Conservation (phyloP, 2,329 filamentous ascomycete genomes). For the Paraphaeosphaeria sporulosa region DNA sequence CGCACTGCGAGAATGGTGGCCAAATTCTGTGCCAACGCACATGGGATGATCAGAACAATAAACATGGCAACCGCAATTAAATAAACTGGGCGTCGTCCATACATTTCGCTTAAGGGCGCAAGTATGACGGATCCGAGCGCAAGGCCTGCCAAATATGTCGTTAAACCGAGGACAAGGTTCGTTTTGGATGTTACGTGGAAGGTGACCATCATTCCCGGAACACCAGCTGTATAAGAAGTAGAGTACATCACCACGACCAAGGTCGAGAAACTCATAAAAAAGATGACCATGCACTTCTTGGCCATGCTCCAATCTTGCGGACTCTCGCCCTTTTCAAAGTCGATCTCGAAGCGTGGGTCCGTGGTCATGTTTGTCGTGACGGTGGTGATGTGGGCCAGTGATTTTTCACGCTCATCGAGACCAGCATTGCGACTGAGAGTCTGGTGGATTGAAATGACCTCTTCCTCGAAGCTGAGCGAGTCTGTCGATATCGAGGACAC, state of each 20-base stretch:
- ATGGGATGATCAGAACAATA: conserved; percentile 73
- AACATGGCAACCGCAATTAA: conserved; percentile 70
- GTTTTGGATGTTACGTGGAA: conserved; percentile 67
- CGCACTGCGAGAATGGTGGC: conserved; percentile 73
- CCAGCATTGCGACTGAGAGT: conserved; percentile 46
- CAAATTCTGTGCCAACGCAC: conserved; percentile 72
- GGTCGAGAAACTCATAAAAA: conserved; percentile 65
- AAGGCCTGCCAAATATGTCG: conserved; percentile 78
- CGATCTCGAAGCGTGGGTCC: conserved; percentile 73
- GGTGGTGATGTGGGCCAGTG: conserved; percentile 32
- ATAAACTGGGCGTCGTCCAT: conserved; percentile 73
- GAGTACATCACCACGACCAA: conserved; percentile 65
- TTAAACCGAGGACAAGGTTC: conserved; percentile 76
- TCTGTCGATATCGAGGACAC: conserved; percentile 35
- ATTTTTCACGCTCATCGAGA: conserved; percentile 37
- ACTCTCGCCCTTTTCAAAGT: conserved; percentile 71
- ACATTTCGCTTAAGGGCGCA: conserved; percentile 77
- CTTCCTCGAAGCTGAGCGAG: conserved; percentile 29
- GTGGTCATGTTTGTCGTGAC: conserved; percentile 48
- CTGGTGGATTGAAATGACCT: conserved; percentile 39
- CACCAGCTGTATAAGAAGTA: conserved; percentile 78
- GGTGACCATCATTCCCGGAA: conserved; percentile 72
- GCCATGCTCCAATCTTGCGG: conserved; percentile 72
- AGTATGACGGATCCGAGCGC: conserved; percentile 75
- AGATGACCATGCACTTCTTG: conserved; percentile 64